Evolutionary conservation across 2,329 filamentous ascomycete species (phyloP), one percentile per base, ranked within the genome.

Genomic region (Trichoderma polysporum): DNA sequence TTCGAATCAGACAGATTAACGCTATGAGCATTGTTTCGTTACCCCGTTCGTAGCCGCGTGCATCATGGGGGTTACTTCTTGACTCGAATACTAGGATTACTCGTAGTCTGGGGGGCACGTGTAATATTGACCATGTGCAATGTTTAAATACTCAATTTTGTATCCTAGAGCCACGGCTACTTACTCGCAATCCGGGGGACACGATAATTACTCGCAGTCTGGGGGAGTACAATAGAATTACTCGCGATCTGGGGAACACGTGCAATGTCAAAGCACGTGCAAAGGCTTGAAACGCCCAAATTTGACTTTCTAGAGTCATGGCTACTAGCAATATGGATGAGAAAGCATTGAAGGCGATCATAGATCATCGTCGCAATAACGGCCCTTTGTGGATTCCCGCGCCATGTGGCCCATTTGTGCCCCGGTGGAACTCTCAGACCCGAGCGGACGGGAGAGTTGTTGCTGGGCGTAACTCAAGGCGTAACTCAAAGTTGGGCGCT

Each of bases 401-500:
- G 35, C 59, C 59, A 62, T 53, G 59, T 53, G 59, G 25, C 35
- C 33, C 15, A 25, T 47, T 62, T 53, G 59, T 53, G 59, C 35
- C 35, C 33, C 15, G 35, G 59, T 62, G 47, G 47, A 41, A 31
- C 59, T 8, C 15, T 33, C 35, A 22, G 49, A 45, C 49, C 49
- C 49, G n/a, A 31, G 13, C 17, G 37, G 27, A 41, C 59, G 59
- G 47, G 49, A 41, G 50, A 54, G 50, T 22, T 27, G 41, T 15
- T 39, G 47, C 39, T 45, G 39, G 39, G 39, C 39, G 39, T 45
- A 45, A 45, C 39, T 45, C 39, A 19, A 45, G 10, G 49, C 10
- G 37, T 56, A 8, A 27, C 19, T 47, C 39, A 56, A 56, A 27
- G 50, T 56, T 47, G 27, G 8, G 29, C 50, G 60, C 60, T 15